Evolutionary conservation across 2,329 filamentous ascomycete species (phyloP).

Genomic region (Exserohilum turcica): DNA sequence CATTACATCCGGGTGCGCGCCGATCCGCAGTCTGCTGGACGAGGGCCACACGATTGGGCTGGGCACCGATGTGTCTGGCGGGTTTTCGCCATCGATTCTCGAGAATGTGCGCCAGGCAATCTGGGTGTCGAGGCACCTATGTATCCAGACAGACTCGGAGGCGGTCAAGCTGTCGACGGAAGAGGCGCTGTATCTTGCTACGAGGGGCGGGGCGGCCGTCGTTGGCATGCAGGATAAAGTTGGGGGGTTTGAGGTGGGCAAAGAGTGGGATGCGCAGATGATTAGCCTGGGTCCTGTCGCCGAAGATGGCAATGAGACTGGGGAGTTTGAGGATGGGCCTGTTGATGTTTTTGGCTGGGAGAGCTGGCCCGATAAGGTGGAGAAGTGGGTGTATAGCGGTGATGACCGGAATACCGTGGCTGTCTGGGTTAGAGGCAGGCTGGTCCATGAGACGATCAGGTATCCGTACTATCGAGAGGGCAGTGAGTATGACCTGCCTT

Average conservation of each 20-base stretch:
- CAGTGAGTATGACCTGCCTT: neutral
- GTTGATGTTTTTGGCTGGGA: slow-evolving; percentile 94
- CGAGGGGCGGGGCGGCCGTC: slow-evolving; percentile 82
- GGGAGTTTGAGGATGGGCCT: slow-evolving; percentile 60
- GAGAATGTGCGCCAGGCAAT: slow-evolving; percentile 82
- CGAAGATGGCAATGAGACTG: slow-evolving; percentile 37
- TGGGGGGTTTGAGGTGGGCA: slow-evolving; percentile 83
- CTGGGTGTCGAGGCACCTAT: slow-evolving; percentile 74
- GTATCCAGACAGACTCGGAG: slow-evolving; percentile 54
- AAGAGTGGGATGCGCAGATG: slow-evolving; percentile 90
- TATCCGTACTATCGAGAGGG: slow-evolving; percentile 8
- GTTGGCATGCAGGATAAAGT: slow-evolving; percentile 74
- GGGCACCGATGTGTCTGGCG: slow-evolving; percentile 89
- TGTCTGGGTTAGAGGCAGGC: slow-evolving; percentile 85
- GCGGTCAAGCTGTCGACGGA: slow-evolving; percentile 75
- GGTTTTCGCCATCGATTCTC: slow-evolving; percentile 80
- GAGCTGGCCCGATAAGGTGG: slow-evolving; percentile 80
- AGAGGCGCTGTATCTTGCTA: slow-evolving; percentile 85
- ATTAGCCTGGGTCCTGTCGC: slow-evolving; percentile 63
- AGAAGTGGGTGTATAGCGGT: slow-evolving; percentile 94
- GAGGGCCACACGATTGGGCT: slow-evolving; percentile 79
- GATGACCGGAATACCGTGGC: slow-evolving; percentile 87
- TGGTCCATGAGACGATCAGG: slow-evolving; percentile 67
- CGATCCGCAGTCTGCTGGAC: slow-evolving; percentile 74
- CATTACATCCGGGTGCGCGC: slow-evolving; percentile 77